Evolutionary conservation across 495 filamentous ascomycete genomes (phyloP).

Genomic region (Choiromyces venosus): DNA sequence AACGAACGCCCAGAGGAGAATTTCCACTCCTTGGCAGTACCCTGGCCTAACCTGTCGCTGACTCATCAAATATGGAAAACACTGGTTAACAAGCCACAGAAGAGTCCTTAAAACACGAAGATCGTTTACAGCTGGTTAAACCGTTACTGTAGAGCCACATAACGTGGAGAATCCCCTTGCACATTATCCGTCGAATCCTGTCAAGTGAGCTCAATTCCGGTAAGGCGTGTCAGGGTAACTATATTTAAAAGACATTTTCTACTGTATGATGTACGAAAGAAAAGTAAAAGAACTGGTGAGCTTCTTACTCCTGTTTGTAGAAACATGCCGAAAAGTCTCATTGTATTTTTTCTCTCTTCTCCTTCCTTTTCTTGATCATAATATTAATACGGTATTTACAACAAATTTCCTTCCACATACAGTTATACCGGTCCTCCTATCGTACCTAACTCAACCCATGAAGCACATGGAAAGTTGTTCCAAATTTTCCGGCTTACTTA

Average conservation of each 20-base stretch:
- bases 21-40: neutral
- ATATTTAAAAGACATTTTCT: neutral
- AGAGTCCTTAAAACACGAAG: neutral
- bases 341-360: neutral
- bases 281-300: neutral
- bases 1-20: constrained; percentile 1
- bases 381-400: neutral
- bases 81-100: neutral
- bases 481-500: neutral
- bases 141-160: neutral
- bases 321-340: neutral
- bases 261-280: neutral
- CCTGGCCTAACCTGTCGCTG: neutral
- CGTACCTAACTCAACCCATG: neutral
- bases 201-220: neutral
- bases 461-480: neutral
- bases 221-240: neutral
- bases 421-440: neutral
- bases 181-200: neutral
- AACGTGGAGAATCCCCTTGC: neutral
- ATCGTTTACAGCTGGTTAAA: neutral
- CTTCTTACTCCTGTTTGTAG: neutral
- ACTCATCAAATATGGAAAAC: neutral
- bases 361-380: neutral
- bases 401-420: neutral